Percentiles rank a stretch among this genome's conserved stretches.
Conservation (phyloP, 164 flowering plant genomes). For the Buxus sempervirens region DNA sequence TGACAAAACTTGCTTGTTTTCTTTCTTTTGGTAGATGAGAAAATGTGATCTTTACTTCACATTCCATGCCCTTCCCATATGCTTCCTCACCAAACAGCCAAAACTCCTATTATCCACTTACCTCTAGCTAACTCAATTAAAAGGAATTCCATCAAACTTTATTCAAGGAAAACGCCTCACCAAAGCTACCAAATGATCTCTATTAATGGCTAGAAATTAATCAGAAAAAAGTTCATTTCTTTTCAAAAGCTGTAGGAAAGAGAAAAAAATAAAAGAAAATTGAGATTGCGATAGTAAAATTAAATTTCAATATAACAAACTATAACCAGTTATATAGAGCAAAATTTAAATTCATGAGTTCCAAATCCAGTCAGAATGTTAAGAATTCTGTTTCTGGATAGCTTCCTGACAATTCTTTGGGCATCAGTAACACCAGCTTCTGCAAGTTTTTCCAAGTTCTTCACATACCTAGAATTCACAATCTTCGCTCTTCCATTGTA, state of each 20-base stretch:
- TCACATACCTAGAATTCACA: slow-evolving; percentile 51
- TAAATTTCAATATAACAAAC: neutral
- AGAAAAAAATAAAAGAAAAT: neutral
- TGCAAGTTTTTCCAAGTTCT: slow-evolving; percentile 76
- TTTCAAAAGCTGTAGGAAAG: neutral
- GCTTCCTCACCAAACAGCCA: slow-evolving; percentile 6
- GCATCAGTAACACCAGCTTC: slow-evolving; percentile 70
- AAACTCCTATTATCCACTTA: neutral
- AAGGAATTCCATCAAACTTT: neutral
- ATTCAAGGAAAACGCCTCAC: neutral
- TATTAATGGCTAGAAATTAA: neutral
- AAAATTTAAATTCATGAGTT: slow-evolving; percentile 32
- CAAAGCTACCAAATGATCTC: neutral
- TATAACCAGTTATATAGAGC: slow-evolving; percentile 11
- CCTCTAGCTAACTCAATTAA: neutral
- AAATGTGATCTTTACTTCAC: too few species aligned
- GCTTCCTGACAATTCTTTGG: slow-evolving; percentile 55
- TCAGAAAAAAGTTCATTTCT: too few species aligned
- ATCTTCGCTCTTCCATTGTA: slow-evolving; percentile 69
- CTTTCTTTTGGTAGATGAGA: too few species aligned
- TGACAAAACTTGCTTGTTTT: slow-evolving; percentile 15
- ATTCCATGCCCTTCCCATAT: slow-evolving; percentile 2
- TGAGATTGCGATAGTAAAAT: too few species aligned
- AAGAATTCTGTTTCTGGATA: slow-evolving; percentile 53
- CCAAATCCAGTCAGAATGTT: slow-evolving; percentile 64